Evolutionary conservation across 805 yeast species (phyloP).

Genomic region (Teunomyces pallodes): DNA sequence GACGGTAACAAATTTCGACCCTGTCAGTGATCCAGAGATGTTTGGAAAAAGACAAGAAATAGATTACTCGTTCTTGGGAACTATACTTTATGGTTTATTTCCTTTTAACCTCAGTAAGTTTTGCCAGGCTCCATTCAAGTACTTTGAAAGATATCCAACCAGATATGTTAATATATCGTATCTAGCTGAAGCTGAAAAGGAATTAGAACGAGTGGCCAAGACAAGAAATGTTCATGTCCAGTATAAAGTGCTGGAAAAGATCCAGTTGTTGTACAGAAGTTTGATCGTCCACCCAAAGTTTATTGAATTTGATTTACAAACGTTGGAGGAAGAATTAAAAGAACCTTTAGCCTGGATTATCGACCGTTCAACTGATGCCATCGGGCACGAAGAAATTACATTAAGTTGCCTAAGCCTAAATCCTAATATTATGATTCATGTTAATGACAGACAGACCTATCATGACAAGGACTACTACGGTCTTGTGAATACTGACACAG

Average conservation of each 20-base stretch:
- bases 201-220: background rate
- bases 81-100: slow-evolving; percentile 55
- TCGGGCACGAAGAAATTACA: slow-evolving; percentile 18
- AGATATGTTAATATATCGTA: slow-evolving; percentile 2
- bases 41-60: slow-evolving; percentile 3
- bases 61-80: slow-evolving; percentile 33
- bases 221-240: background rate
- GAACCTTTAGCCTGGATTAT: slow-evolving; percentile 21
- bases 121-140: slow-evolving; percentile 40
- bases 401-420: slow-evolving; percentile 18
- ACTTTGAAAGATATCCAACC: slow-evolving; percentile 10
- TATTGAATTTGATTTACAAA: slow-evolving; percentile 24
- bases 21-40: slow-evolving; percentile 16
- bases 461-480: background rate
- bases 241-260: slow-evolving; percentile 7
- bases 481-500: background rate
- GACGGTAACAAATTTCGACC: slow-evolving; percentile 16
- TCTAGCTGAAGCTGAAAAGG: background rate
- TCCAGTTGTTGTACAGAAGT: slow-evolving; percentile 26
- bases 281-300: slow-evolving; percentile 52
- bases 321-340: slow-evolving; percentile 18
- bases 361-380: slow-evolving; percentile 8
- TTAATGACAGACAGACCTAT: slow-evolving; percentile 10
- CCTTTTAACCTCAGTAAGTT: slow-evolving; percentile 50
- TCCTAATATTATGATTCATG: slow-evolving; percentile 13